Base-by-base conservation (phyloP, 306 rosid species). In the Medicago truncatula region DNA sequence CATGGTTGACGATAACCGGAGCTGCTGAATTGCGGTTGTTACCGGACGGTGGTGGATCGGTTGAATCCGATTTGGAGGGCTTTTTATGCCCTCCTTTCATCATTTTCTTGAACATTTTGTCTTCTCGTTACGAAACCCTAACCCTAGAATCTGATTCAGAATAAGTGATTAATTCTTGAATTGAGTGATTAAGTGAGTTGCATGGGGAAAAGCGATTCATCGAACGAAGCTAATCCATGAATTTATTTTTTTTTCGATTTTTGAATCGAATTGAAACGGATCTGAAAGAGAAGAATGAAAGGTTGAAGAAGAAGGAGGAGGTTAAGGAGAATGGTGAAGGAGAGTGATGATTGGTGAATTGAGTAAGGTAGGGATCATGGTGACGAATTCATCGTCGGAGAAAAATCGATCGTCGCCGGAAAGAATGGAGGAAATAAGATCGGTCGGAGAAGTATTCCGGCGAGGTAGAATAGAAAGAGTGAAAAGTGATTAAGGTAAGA, bases 31-130 rank as follows among this genome's bases (percentile, higher is more conserved):
- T 85, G 2, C 89, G 87, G 75, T 57, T 86, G 74, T 31, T 83
- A 7, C 79, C 89, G 3, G 90, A 49, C 34, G 58, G 71, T 17
- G 84, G 78, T 16, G 89, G 75, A 76, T 95, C 99, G 75, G 25
- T 75, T 5, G 91, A 46, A 44, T 92, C 99, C 9, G 99, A 86
- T 83, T 95, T 95, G 77, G 97, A 85, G 87, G 92, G 89, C 91
- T 95, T 95, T 36, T 87, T 85, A 47, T 85, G 81, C 88, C 96
- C 91, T 44, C 92, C 96, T 67, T 88, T 89, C 85, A 92, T 95
- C 70, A 95, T 88, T 67, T 92, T 95, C 90, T 88, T 90, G 58
- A 95, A 89, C 99, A 95, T 92, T 78, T 78, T 81, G 13, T 53
- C 25, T 40, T 16, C 66, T 65, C 43, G 75, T 38, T 71, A 47